Base-by-base conservation (phyloP, 2,329 filamentous ascomycete genomes). In the Colletotrichum agaves region DNA sequence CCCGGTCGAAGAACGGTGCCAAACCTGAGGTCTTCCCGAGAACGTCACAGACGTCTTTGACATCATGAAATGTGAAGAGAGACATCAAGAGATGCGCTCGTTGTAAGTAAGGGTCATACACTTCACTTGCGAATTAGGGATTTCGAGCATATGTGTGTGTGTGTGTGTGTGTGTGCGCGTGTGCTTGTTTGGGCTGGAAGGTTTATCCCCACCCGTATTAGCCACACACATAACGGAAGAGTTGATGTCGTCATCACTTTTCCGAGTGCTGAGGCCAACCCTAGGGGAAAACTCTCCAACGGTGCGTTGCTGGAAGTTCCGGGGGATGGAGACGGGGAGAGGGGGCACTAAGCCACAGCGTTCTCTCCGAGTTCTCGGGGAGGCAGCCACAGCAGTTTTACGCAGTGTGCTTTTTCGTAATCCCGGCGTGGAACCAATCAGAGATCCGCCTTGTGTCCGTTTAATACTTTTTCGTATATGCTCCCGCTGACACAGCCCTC, bases 231-330 rank as follows among this genome's bases (percentile, higher is more conserved):
- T n/a, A 53, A 39, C 27, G 27, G 27, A 27, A 27, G 6, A 27
- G 27, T 7, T 35, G 15, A 57, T 57, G 53, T 57, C 53, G 53
- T 57, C 53, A 57, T 57, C 37, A 44, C 37, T n/a, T 13, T 27
- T 15, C 13, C 35, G 15, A n/a, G n/a, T 27, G n/a, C n/a, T n/a
- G 23, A 27, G 23, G 27, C 27, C 6, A 27, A 8, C 6, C 2
- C 27, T 6, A 7, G 23, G 23, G 27, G 4, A 7, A 27, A 27
- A 27, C 27, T 27, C 27, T 27, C 27, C 27, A 60, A 63, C 53
- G 43, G 61, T n/a, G n/a, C n/a, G n/a, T n/a, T n/a, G n/a, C n/a
- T n/a, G n/a, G n/a, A n/a, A n/a, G n/a, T n/a, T n/a, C n/a, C 23
- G 43, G 61, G 52, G 61, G 31, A 21, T 4, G n/a, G n/a, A n/a